Percentiles rank a stretch among this genome's conserved stretches.
phyloP scores from a whole-genome alignment of 106 monocot genomes.

The Phalaenopsis equestris region DNA sequence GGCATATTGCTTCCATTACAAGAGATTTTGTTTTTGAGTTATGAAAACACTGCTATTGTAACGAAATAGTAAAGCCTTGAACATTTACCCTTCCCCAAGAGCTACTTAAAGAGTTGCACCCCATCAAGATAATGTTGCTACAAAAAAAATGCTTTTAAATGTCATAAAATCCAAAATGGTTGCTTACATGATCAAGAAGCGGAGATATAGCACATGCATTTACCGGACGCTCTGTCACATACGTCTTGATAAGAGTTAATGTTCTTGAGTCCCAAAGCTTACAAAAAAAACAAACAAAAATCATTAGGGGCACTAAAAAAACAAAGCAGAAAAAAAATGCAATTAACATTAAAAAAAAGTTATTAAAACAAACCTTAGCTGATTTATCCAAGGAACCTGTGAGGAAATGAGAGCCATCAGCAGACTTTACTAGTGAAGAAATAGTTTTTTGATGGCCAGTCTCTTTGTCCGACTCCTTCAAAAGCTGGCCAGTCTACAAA shows the following conservation, averaged over 20 bases:
- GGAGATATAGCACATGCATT: slow-evolving; percentile 95
- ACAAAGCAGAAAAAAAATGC: background rate
- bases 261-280: slow-evolving; percentile 91
- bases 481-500: slow-evolving; percentile 66
- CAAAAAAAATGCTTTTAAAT: background rate
- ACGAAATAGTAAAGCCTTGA: background rate
- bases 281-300: slow-evolving; percentile 11
- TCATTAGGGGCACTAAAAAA: background rate
- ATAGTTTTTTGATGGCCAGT: slow-evolving; percentile 72
- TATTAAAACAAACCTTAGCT: slow-evolving; percentile 50
- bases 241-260: slow-evolving; percentile 81
- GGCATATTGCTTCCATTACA: background rate
- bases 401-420: slow-evolving; percentile 82
- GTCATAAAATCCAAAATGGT: background rate
- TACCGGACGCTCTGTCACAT: slow-evolving; percentile 65
- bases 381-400: slow-evolving; percentile 94
- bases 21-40: background rate
- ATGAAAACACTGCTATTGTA: background rate
- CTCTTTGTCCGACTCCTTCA: slow-evolving; percentile 86
- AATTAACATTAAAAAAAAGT: background rate
- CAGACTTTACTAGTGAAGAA: slow-evolving; percentile 68
- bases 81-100: background rate
- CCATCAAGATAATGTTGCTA: background rate
- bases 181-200: slow-evolving; percentile 84
- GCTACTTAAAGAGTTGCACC: background rate